phyloP scores from a whole-genome alignment of 2,329 filamentous ascomycete genomes.

The Exophiala sp. region DNA sequence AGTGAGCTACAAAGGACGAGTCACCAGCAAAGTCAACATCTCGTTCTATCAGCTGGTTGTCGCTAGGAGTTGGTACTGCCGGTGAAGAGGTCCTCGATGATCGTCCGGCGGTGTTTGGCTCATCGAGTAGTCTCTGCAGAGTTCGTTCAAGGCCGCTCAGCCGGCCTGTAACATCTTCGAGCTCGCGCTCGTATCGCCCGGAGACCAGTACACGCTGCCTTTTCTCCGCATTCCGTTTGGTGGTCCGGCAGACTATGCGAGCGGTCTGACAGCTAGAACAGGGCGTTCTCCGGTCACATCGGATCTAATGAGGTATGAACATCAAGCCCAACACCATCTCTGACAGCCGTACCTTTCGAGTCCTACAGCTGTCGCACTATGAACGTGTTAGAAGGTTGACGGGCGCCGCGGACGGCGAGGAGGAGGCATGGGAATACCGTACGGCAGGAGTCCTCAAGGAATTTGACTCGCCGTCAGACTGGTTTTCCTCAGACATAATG shows the following conservation, averaged over 20 bases:
- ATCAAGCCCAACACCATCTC: neutral
- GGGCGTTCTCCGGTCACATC: constrained; percentile 41
- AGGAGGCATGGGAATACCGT: neutral
- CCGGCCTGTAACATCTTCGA: constrained; percentile 51
- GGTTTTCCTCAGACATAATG: constrained; percentile 4
- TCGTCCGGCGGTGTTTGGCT: constrained; percentile 24
- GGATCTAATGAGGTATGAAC: constrained; percentile 32
- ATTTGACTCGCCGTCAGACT: constrained; percentile 1
- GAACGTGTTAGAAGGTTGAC: neutral
- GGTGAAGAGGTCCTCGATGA: constrained; percentile 7
- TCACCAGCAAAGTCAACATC: constrained; percentile 46
- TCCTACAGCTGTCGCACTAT: constrained; percentile 23
- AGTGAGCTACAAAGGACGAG: constrained; percentile 48
- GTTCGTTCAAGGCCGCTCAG: constrained; percentile 48
- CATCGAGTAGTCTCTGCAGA: constrained; percentile 36
- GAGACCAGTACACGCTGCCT: constrained; percentile 41
- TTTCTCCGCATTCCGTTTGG: constrained; percentile 36
- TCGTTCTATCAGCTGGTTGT: constrained; percentile 30
- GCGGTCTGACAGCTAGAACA: constrained; percentile 42
- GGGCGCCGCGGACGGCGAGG: neutral
- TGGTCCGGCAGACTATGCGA: constrained; percentile 37
- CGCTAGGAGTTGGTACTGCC: constrained; percentile 21
- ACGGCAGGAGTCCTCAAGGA: constrained; percentile 4
- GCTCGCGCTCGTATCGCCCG: constrained; percentile 49
- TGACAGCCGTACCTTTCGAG: constrained; percentile 14